These are phyloP conservation scores for Venturia effusa DNA, from an alignment of 2,329 filamentous ascomycete species.

Conservation along the genomic window DNA sequence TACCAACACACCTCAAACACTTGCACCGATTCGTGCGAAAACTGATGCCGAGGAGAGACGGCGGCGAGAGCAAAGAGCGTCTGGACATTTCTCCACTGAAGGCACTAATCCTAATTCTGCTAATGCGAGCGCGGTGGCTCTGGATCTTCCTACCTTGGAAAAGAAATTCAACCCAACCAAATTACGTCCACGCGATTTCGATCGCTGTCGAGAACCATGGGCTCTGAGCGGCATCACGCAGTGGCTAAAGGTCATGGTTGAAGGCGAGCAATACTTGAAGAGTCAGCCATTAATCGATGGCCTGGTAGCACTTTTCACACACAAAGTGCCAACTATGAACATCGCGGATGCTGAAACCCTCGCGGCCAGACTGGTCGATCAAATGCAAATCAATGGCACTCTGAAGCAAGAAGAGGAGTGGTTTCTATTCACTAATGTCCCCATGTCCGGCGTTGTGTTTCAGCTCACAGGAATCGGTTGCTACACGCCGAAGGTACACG, in stretches of 20 bases:
- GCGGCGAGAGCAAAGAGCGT: slow-evolving; percentile 23
- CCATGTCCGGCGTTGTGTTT: slow-evolving; percentile 81
- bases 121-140: slow-evolving; percentile 43
- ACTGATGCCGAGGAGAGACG: slow-evolving; percentile 71
- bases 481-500: slow-evolving; percentile 76
- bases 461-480: slow-evolving; percentile 87
- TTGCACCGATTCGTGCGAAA: slow-evolving; percentile 80
- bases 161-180: slow-evolving; percentile 79
- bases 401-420: slow-evolving; percentile 89
- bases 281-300: slow-evolving; percentile 78
- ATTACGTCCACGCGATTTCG: slow-evolving; percentile 68
- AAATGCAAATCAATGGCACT: slow-evolving; percentile 69
- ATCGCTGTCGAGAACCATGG: slow-evolving; percentile 82
- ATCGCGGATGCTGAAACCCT: slow-evolving; percentile 90
- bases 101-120: slow-evolving; percentile 44
- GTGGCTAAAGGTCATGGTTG: slow-evolving; percentile 83
- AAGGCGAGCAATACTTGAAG: slow-evolving; percentile 81
- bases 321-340: slow-evolving; percentile 97
- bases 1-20: slow-evolving; percentile 65
- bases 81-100: slow-evolving; percentile 22
- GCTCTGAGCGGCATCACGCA: slow-evolving; percentile 75
- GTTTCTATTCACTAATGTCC: slow-evolving; percentile 79
- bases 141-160: slow-evolving; percentile 74
- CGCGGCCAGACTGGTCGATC: slow-evolving; percentile 62
- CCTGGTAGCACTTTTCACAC: slow-evolving; percentile 77